Evolutionary conservation across 73 alveolate genomes (phyloP), one percentile per base, ranked within the genome.

Genomic region (Paramecium tetraurelia): DNA sequence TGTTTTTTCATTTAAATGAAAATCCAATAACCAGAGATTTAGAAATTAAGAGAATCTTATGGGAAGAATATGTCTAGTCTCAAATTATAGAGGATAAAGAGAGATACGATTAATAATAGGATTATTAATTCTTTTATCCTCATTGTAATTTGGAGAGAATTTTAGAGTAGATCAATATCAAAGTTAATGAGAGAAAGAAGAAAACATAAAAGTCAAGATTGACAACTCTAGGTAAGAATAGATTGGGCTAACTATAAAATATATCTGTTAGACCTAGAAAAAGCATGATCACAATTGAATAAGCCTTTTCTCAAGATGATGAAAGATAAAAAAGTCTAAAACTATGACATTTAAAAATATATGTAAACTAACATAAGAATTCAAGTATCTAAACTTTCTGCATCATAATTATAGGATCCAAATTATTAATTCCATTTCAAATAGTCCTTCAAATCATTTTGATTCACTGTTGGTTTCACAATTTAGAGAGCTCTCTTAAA

Each of bases 401-500:
- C 94, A 48, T 94, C 95, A 24, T 94, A 69, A 24, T 95, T 95
- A 70, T 85, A 96, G 21, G 97, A 93, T 38, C 99, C 99, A 94
- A 94, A 96, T 50, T 96, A 85, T 58, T 93, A 92, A 92, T 98
- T 97, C 99, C 99, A 98, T 36, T 93, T 96, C 12, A 97, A 88
- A 93, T 97, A 96, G 85, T 95, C 96, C 12, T 87, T 95, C 69
- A 98, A 92, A 48, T 97, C 98, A 41, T 93, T 94, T 59, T 95
- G 93, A 85, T 96, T 97, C 21, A 98, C 99, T 77, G 99, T 97
- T 31, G 99, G 98, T 57, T 95, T 97, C 3, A 97, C 99, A 85
- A 94, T 92, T 63, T 77, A 77, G 43, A 98, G 92, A 1, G 99
- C 97, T 58, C 95, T 96, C 71, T 89, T 90, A 93, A 98, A 98